Evolutionary conservation across 208 protist species (phyloP), one percentile per base, ranked within the genome.

Genomic region (Porcisia hertigi): DNA sequence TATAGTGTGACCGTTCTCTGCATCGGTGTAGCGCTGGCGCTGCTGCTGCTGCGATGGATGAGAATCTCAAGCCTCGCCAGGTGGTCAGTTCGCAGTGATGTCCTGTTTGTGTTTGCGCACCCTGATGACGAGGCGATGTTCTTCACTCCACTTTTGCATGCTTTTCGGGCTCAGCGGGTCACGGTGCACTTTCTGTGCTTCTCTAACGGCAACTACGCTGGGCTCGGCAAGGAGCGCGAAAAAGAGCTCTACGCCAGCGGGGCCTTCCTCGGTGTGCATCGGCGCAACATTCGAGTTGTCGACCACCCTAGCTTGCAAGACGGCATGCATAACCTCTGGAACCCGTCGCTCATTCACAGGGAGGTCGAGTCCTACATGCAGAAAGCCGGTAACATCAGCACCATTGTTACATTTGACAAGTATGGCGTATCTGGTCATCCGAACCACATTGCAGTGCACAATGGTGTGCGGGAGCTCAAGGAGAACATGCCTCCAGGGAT

Each of bases 351-450:
- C 11, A 88, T 98, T 55, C 73, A 76, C 23, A 71, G 82, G 7
- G 86, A 93, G 58, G 83, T 97, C 20, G 67, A 85, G 77, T 55
- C 73, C 2, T 93, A 94, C 77, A 79, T 97, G 64, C 73, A 88
- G 70, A 85, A 81, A 45, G 79, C 80, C 5, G 88, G 86, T 9
- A 82, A 67, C 69, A 91, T 97, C 66, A 80, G 88, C 71, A 95
- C 97, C 7, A 75, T 99, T 4, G 79, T 99, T 53, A 99, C 98
- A 16, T 99, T 99, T 83, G 98, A 99, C 80, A 59, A 84, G 55
- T 76, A 86, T 63, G 98, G 98, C 54, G 90, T 99, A 20, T 98
- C 96, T 11, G 69, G 83, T 7, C 98, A 99, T 77, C 92, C 97
- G 12, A 99, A 99, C 81, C 98, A 99, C 88, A 92, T 98, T 39